Evolutionary conservation across 2,329 filamentous ascomycete species (phyloP).

Genomic region (Thielaviopsis ethacetica): DNA sequence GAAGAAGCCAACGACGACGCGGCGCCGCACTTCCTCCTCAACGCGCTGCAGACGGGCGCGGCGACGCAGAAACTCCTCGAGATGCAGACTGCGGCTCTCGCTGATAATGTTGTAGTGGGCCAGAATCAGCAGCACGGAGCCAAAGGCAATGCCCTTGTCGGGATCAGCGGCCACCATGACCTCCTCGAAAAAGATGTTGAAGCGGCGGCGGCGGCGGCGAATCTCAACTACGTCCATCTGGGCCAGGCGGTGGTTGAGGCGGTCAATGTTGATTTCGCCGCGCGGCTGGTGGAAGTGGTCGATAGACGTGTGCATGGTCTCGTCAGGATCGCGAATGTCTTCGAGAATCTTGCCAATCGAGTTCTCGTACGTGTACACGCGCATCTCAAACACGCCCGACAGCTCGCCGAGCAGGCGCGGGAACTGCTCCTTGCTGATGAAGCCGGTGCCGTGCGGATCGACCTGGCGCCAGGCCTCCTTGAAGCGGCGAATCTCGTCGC

Average conservation of each 20-base stretch:
- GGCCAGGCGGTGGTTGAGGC: constrained; percentile 55
- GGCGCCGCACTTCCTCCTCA: constrained; percentile 81
- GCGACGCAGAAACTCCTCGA: constrained; percentile 88
- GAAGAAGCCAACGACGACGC: constrained; percentile 87
- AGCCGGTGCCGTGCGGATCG: constrained; percentile 81
- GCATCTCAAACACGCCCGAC: constrained; percentile 92
- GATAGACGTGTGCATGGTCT: constrained; percentile 34
- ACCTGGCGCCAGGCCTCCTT: constrained; percentile 97
- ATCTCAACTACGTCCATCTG: constrained; percentile 62
- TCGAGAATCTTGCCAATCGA: constrained; percentile 78
- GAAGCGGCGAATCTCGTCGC: constrained; percentile 89
- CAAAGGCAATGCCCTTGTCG: constrained; percentile 80
- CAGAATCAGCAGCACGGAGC: constrained; percentile 80
- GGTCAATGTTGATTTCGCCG: constrained; percentile 53
- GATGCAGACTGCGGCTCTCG: constrained; percentile 85
- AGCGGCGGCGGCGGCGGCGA: constrained; percentile 55
- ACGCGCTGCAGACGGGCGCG: constrained; percentile 82
- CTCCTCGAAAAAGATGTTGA: constrained; percentile 95
- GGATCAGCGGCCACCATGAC: constrained; percentile 85
- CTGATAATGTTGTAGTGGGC: constrained; percentile 98
- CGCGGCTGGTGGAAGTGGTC: constrained; percentile 33
- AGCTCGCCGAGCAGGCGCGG: constrained; percentile 80
- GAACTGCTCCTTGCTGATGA: constrained; percentile 78
- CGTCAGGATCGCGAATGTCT: constrained; percentile 49
- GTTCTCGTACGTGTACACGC: constrained; percentile 83